Conservation (phyloP, 371 early-diverging fungal species). For the Mortierella sp. region DNA sequence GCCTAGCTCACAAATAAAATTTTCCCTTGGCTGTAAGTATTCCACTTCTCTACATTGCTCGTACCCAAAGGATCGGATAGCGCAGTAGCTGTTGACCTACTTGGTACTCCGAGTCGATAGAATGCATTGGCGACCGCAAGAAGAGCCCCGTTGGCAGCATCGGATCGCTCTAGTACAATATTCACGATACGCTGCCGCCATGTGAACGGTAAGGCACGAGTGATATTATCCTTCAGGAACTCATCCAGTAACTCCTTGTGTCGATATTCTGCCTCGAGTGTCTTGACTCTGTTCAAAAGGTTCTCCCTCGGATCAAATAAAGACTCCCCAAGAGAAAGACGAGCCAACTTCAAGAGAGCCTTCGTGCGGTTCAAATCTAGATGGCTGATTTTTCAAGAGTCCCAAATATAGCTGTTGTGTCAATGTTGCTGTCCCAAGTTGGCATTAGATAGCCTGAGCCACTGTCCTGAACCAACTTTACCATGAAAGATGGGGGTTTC, state of each 20-base stretch:
- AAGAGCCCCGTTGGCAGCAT: constrained; percentile 11
- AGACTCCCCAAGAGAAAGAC: constrained; percentile 9
- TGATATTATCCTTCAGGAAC: constrained; percentile 31
- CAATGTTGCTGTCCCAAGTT: no score
- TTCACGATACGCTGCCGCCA: constrained; percentile 31
- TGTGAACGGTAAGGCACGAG: constrained; percentile 11
- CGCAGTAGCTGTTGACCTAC: constrained; percentile 5
- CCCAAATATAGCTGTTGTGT: no score
- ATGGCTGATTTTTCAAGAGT: constrained; percentile 6
- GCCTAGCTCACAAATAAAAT: constrained; percentile 3
- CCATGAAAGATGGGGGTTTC: no score
- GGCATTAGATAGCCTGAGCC: no score
- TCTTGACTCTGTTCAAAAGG: constrained; percentile 12
- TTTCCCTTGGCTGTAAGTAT: not conserved
- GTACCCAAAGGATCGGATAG: not conserved
- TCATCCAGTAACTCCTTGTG: constrained; percentile 18
- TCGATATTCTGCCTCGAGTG: constrained; percentile 11
- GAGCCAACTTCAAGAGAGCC: constrained; percentile 27
- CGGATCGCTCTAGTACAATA: constrained; percentile 13
- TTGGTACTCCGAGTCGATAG: constrained; percentile 24
- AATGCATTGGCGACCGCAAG: constrained; percentile 35
- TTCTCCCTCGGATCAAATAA: constrained; percentile 16
- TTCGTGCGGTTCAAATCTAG: constrained; percentile 18
- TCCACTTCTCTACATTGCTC: not conserved
- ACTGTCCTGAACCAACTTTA: no score